phyloP scores from a whole-genome alignment of 2,329 filamentous ascomycete genomes.

The Penicillium olsonii region DNA sequence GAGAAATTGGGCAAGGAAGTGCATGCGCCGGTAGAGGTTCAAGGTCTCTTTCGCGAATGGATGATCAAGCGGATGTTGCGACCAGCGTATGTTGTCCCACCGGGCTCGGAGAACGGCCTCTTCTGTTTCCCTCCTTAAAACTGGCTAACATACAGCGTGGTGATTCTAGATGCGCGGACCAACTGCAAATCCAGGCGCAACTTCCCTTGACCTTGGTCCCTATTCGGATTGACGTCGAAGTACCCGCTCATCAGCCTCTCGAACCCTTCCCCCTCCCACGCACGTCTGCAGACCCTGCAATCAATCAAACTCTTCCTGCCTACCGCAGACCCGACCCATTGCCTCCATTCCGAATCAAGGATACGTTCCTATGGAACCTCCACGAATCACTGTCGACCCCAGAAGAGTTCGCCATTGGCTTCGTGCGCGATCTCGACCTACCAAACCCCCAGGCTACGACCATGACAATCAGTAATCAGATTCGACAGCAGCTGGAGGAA shows the following conservation, averaged over 20 bases:
- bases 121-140: constrained; percentile 7
- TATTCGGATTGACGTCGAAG: constrained; percentile 93
- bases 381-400: constrained; percentile 93
- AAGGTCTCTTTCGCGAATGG: constrained; percentile 94
- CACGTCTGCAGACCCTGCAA: constrained; percentile 40
- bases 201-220: constrained; percentile 90
- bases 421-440: constrained; percentile 91
- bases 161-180: constrained; percentile 53
- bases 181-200: constrained; percentile 66
- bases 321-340: constrained; percentile 79
- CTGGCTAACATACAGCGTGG: constrained; percentile 11
- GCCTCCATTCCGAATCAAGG: constrained; percentile 83
- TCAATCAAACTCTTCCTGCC: constrained; percentile 70
- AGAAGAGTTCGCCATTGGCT: constrained; percentile 87
- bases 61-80: constrained; percentile 70
- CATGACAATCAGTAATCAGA: constrained; percentile 85
- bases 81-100: constrained; percentile 41
- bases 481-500: constrained; percentile 91
- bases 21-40: constrained; percentile 73
- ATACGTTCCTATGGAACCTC: constrained; percentile 97
- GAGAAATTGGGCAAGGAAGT: constrained; percentile 86
- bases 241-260: constrained; percentile 65
- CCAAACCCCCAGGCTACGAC: constrained; percentile 71
- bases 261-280: constrained; percentile 51
- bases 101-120: constrained; percentile 1